Percentiles rank a stretch among this genome's conserved stretches.
Evolutionary conservation across 352 stramenopile genomes (phyloP).

Genomic region (Globisporangium lucens): DNA sequence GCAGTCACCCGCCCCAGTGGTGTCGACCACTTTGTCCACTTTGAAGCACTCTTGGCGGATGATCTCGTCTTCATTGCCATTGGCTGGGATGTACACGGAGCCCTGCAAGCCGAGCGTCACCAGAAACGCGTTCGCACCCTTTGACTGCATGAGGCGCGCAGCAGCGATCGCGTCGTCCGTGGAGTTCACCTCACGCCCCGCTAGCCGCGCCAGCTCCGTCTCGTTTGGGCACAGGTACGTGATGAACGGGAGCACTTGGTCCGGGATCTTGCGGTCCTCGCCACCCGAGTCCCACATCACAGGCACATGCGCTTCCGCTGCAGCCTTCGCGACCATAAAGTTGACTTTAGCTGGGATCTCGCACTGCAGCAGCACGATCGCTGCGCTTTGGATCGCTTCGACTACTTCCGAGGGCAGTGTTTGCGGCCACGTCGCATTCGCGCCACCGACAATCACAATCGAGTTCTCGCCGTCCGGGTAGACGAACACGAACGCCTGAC

Average conservation of each 20-base stretch:
- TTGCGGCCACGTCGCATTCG: conserved; percentile 61
- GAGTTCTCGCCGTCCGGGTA: conserved; percentile 82
- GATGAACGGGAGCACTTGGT: conserved; percentile 50
- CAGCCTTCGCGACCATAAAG: conserved; percentile 41
- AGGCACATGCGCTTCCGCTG: conserved; percentile 38
- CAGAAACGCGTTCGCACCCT: conserved; percentile 53
- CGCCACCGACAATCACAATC: conserved; percentile 80
- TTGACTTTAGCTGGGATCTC: conserved; percentile 70
- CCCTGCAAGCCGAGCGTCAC: conserved; percentile 68
- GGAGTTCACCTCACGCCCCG: conserved; percentile 32
- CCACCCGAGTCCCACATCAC: conserved; percentile 82
- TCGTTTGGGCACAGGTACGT: conserved; percentile 78
- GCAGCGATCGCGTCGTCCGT: conserved; percentile 49
- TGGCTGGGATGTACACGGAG: conserved; percentile 55
- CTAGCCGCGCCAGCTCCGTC: conserved; percentile 61
- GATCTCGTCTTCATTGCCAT: conserved; percentile 19
- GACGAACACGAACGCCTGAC: conserved; percentile 82
- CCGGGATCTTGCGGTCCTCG: conserved; percentile 57
- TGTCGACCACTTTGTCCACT: conserved; percentile 70
- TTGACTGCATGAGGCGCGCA: conserved; percentile 43
- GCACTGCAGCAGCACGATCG: conserved; percentile 68
- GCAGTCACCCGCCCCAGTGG: conserved; percentile 76
- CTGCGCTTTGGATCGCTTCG: conserved; percentile 44
- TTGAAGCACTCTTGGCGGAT: conserved; percentile 49
- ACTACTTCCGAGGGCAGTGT: conserved; percentile 32